Evolutionary conservation across 306 rosid species (phyloP).

Genomic region (Ormosia semicastrata): DNA sequence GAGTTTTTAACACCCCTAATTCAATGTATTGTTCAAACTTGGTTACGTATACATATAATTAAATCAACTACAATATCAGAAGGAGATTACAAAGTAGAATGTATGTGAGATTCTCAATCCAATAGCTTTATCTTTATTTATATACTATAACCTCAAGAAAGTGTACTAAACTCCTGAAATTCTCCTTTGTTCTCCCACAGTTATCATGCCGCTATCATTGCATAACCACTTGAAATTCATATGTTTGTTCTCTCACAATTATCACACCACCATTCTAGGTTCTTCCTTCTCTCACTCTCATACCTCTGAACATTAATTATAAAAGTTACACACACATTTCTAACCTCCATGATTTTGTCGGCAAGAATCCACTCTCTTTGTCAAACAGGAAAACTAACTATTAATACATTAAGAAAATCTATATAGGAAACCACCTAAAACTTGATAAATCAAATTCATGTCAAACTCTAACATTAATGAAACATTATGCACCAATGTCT

Average conservation of each 20-base stretch:
- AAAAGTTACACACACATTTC: neutral
- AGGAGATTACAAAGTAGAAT: slow-evolving; percentile 13
- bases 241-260: neutral
- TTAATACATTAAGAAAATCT: neutral
- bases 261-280: neutral
- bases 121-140: neutral
- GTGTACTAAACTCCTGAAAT: neutral
- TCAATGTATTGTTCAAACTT: neutral
- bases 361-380: neutral
- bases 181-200: neutral
- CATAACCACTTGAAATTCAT: neutral
- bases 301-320: neutral
- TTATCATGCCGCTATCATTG: neutral
- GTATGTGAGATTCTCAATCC: neutral
- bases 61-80: neutral
- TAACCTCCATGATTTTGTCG: neutral
- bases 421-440: neutral
- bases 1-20: too few species aligned
- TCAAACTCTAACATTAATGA: neutral
- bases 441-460: neutral
- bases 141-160: neutral
- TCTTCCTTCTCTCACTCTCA: neutral
- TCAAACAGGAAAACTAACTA: neutral
- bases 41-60: neutral
- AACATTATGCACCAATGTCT: neutral